phyloP scores from a whole-genome alignment of 139 green algal species.

The Micractinium conductrix region DNA sequence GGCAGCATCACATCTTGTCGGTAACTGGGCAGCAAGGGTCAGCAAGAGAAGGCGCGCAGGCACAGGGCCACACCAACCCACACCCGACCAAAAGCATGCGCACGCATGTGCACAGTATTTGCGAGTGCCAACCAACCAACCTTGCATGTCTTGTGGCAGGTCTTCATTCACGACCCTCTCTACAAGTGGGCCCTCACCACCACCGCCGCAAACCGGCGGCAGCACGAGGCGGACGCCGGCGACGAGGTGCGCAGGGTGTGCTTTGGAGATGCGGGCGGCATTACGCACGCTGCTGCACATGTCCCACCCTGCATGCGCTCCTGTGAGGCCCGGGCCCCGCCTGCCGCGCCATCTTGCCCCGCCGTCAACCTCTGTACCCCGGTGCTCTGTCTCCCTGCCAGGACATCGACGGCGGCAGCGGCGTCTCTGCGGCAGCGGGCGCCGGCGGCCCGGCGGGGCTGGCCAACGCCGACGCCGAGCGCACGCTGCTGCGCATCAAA shows the following conservation, averaged over 20 bases:
- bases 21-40: too few species aligned
- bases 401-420: constrained; percentile 7
- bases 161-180: constrained; percentile 96
- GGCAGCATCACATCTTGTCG: too few species aligned
- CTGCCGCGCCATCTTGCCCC: too few species aligned
- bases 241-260: background rate
- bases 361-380: background rate
- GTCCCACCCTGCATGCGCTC: too few species aligned
- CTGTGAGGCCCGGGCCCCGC: too few species aligned
- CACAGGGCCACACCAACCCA: too few species aligned
- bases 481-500: constrained; percentile 89
- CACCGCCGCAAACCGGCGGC: constrained; percentile 58
- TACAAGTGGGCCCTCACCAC: constrained; percentile 83
- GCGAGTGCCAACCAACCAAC: too few species aligned
- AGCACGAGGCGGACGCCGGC: constrained; percentile 44
- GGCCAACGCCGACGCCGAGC: constrained; percentile 87
- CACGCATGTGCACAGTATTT: too few species aligned
- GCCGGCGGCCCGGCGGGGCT: background rate
- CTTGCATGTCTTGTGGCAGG: too few species aligned
- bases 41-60: too few species aligned
- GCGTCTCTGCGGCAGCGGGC: background rate
- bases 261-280: background rate
- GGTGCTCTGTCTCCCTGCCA: background rate
- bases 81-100: too few species aligned
- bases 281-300: background rate